Base-by-base conservation (phyloP, 2,329 filamentous ascomycete genomes). In the Pyrenophora teres region DNA sequence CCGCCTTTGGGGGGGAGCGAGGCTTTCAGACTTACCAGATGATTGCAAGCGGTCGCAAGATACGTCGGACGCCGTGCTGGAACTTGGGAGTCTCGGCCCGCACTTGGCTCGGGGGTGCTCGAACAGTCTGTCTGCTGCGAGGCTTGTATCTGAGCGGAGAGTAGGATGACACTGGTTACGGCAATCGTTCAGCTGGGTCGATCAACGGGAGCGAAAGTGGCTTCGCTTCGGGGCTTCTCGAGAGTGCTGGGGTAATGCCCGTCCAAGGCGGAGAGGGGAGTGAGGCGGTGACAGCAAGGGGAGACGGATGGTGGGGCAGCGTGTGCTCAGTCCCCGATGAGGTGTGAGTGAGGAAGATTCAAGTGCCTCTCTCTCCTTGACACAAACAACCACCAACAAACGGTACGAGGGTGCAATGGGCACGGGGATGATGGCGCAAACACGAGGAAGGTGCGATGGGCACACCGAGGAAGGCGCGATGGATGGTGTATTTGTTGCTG, bases 211-310 rank as follows among this genome's bases (percentile, higher is more conserved):
- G 40, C 25, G 21, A 46, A 33, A 15, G 46, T 27, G 36, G 38
- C 31, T 30, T 18, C 21, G 36, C 36, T 35, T 39, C 39, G 47
- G 41, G 33, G 38, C 40, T 54, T 38, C 47, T 40, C 38, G 37
- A 35, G 35, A 21, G 35, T 40, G 41, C 31, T 35, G 44, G 50
- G 35, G 46, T 31, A 27, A 30, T 53, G 50, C 35, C 40, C 45
- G 45, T 31, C 46, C 51, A 49, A 50, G 52, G 46, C 44, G 45
- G 50, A 46, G 47, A 36, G 23, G 23, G 42, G 39, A 52, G 42
- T 43, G 47, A 54, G 52, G 52, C 52, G 52, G 52, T 54, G 52
- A 54, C 52, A 46, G 52, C 52, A 52, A 44, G 49, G 49, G 42
- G 44, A 54, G 51, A 50, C 41, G 42, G 52, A 52, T 44, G 52